Conservation (phyloP, 441 rosid species). For the Brassica hybrid region DNA sequence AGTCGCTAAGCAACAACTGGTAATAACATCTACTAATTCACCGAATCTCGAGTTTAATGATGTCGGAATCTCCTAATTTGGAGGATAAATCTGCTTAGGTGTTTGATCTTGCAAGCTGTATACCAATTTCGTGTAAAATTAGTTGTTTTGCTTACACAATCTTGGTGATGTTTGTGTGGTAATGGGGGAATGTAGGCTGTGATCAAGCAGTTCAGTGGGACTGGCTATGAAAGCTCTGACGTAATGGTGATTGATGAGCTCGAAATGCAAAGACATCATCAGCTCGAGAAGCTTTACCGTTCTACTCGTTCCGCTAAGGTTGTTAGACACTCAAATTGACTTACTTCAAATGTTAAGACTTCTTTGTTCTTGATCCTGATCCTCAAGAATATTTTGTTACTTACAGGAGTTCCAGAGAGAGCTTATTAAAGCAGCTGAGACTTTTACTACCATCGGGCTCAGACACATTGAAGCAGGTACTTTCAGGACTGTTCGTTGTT, state of each 20-base stretch:
- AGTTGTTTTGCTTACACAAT: too few relatives aligned
- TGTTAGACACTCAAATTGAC: slow-evolving; percentile 15
- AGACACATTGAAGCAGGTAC: slow-evolving; percentile 85
- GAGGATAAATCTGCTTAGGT: background rate
- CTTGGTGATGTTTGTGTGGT: background rate
- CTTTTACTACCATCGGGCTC: slow-evolving; percentile 70
- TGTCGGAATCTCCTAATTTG: slow-evolving; percentile 6
- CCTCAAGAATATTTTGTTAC: background rate
- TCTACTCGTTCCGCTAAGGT: slow-evolving; percentile 87
- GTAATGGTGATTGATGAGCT: slow-evolving; percentile 86
- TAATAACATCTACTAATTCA: slow-evolving; percentile 10
- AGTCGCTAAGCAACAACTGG: slow-evolving; percentile 94
- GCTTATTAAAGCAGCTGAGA: slow-evolving; percentile 75
- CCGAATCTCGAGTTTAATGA: slow-evolving; percentile 3
- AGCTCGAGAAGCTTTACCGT: slow-evolving; percentile 82
- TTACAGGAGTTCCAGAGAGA: slow-evolving; percentile 91
- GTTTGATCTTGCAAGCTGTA: slow-evolving; percentile 5
- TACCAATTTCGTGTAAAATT: background rate
- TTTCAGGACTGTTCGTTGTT: background rate
- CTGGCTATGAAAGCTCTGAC: slow-evolving; percentile 89
- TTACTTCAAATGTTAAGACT: background rate
- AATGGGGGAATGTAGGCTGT: slow-evolving; percentile 67
- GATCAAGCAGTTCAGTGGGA: slow-evolving; percentile 81
- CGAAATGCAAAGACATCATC: slow-evolving; percentile 94
- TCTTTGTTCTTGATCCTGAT: background rate